Evolutionary conservation across 164 flowering plant genomes (phyloP).

Genomic region (Vitis rotundifolia): DNA sequence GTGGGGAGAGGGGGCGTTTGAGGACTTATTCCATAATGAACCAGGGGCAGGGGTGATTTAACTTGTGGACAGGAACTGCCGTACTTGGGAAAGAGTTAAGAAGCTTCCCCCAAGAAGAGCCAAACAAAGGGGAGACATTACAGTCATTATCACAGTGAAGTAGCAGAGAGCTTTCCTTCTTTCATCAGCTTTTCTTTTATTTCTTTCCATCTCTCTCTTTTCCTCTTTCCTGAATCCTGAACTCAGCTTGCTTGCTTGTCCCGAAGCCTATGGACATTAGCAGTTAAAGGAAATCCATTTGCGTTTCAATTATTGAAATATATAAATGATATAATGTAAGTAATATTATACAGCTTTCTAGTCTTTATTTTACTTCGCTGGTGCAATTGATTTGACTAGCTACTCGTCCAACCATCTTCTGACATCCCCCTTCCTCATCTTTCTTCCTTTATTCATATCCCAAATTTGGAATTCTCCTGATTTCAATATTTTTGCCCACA

Average conservation of each 20-base stretch:
- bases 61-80: slow-evolving; percentile 8
- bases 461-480: neutral
- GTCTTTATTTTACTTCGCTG: neutral
- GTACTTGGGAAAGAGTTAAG: slow-evolving; percentile 27
- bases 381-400: slow-evolving; percentile 2
- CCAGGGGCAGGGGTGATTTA: too few relatives aligned
- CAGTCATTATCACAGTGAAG: slow-evolving; percentile 15
- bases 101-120: slow-evolving; percentile 24
- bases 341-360: neutral
- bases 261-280: neutral
- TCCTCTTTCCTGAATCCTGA: slow-evolving; percentile 1
- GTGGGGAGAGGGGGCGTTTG: neutral
- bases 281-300: neutral
- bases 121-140: slow-evolving; percentile 7
- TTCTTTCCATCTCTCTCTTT: neutral
- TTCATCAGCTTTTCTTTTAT: neutral
- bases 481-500: neutral
- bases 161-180: neutral
- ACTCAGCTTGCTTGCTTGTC: slow-evolving; percentile 1
- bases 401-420: neutral
- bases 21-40: neutral
- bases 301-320: neutral
- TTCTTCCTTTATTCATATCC: neutral
- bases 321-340: neutral
- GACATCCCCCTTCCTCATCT: neutral